phyloP scores from a whole-genome alignment of 192 early-diverging fungal genomes.

The Nowakowskiella sp. region DNA sequence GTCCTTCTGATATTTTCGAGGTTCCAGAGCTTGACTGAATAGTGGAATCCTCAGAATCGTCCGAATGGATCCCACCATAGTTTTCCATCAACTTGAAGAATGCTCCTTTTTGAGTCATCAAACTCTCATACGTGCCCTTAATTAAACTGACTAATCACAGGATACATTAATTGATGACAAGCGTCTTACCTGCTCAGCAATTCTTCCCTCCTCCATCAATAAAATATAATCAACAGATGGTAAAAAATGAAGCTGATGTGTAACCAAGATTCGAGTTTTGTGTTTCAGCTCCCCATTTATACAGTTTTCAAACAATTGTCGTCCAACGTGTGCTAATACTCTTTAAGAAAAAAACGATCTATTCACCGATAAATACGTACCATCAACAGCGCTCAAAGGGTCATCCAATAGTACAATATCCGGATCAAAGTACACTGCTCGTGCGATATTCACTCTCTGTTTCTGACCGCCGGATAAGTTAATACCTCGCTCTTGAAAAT shows the following conservation, averaged over 20 bases:
- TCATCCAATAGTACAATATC: constrained; percentile 26
- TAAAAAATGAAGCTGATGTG: constrained; percentile 12
- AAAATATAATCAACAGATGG: not conserved
- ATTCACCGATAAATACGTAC: no score
- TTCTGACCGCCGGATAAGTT: constrained; percentile 80
- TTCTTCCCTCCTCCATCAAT: constrained; percentile 5
- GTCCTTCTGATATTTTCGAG: no score
- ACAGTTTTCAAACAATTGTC: constrained; percentile 13
- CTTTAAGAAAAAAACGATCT: no score
- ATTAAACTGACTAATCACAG: not conserved
- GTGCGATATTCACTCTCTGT: constrained; percentile 72
- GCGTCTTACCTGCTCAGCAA: constrained; percentile 1
- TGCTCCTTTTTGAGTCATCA: constrained; percentile 2
- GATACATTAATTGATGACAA: not conserved
- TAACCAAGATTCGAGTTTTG: constrained; percentile 13
- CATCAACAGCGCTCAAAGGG: constrained; percentile 37
- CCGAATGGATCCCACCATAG: not conserved
- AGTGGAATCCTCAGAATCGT: not conserved
- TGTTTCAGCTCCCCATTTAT: constrained; percentile 10
- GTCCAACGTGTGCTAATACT: no score
- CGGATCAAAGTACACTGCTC: constrained; percentile 70
- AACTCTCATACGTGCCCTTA: constrained; percentile 11
- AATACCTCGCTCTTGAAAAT: constrained; percentile 57
- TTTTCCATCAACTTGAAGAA: constrained; percentile 9
- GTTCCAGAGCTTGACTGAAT: not conserved